Conservation (phyloP, 805 yeast species). For the Dipodascus geniculatus region DNA sequence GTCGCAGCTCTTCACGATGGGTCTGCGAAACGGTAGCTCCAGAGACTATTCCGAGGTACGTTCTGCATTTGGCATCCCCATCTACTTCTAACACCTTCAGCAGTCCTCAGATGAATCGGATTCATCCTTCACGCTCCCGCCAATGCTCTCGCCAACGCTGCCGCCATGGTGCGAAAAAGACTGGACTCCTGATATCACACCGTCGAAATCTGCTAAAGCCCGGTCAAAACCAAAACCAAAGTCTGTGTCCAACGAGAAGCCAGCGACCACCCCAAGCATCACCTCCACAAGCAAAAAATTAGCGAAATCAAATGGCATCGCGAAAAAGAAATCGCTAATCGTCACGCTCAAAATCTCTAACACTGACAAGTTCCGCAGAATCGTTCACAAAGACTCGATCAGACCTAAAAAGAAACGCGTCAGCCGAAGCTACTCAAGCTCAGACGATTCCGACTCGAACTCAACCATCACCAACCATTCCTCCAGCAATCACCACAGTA, state of each 20-base stretch:
- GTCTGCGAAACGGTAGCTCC: conserved; percentile 1
- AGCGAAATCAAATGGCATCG: not conserved
- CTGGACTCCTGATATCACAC: conserved; percentile 4
- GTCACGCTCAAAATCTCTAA: conserved; percentile 8
- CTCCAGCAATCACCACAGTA: not conserved
- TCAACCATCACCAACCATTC: not conserved
- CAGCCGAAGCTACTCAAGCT: conserved; percentile 11
- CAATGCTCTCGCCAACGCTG: conserved; percentile 28
- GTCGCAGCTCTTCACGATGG: not conserved
- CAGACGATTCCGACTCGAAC: conserved; percentile 3
- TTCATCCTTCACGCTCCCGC: conserved; percentile 14
- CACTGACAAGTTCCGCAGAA: not conserved
- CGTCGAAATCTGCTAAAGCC: not conserved
- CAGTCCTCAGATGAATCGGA: not conserved
- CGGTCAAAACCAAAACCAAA: conserved; percentile 11
- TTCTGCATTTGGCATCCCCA: not conserved
- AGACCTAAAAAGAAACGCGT: conserved; percentile 4
- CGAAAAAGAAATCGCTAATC: conserved; percentile 6
- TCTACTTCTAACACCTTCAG: not conserved
- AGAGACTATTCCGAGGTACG: not conserved
- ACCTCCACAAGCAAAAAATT: not conserved
- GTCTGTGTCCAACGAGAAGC: conserved; percentile 1
- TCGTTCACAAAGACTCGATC: not conserved
- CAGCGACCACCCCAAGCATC: not conserved
- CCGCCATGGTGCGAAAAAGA: conserved; percentile 19